These are phyloP conservation scores for Syzygium oleosum DNA, from an alignment of 345 rosid species.

Conservation along the genomic window DNA sequence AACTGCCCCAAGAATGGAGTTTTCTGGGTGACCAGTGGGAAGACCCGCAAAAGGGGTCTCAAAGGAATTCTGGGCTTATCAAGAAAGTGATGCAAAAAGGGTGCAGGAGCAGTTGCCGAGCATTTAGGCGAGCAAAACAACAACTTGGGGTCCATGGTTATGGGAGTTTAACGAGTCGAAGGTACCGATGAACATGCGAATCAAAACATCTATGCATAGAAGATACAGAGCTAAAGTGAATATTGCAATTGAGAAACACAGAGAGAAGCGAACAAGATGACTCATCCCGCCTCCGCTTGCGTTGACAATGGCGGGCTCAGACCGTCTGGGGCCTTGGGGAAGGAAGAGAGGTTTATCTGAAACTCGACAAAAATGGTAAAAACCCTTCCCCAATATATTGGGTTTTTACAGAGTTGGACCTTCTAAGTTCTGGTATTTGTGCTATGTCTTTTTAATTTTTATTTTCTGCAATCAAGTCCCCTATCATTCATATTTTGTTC, in stretches of 20 bases:
- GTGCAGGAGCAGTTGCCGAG: background rate
- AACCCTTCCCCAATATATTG: background rate
- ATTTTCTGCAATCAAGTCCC: background rate
- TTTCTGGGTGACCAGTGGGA: background rate
- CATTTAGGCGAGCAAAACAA: background rate
- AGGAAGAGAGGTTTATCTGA: background rate
- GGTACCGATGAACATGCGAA: background rate
- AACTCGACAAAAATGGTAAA: background rate
- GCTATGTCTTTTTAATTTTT: background rate
- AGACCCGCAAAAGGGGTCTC: background rate
- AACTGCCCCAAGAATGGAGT: constrained; percentile 34
- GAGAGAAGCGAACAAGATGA: background rate
- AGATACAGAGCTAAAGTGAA: background rate
- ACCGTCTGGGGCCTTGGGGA: background rate
- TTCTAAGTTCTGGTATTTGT: background rate
- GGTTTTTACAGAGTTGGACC: background rate
- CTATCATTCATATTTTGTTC: background rate
- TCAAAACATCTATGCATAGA: background rate
- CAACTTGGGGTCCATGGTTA: background rate
- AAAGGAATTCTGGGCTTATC: background rate
- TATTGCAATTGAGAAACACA: background rate
- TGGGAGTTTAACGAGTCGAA: background rate
- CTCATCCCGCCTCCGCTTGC: background rate
- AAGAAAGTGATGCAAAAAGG: background rate
- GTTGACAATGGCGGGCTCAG: background rate